Evolutionary conservation across 345 rosid species (phyloP).

Genomic region (Brassica rapa): DNA sequence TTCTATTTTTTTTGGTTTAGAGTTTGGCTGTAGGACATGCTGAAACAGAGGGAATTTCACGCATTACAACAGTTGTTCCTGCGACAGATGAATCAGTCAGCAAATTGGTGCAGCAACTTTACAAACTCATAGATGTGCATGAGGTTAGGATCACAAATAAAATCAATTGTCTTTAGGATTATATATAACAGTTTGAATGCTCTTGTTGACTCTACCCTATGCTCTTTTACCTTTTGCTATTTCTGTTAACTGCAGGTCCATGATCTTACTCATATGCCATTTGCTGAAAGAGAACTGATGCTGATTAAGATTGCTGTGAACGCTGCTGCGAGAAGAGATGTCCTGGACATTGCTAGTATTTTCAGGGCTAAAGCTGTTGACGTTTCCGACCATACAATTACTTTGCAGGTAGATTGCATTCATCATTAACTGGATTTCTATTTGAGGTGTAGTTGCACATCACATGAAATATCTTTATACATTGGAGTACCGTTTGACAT

Average conservation of each 20-base stretch:
- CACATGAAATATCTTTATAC: background rate
- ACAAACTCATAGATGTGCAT: conserved; percentile 45
- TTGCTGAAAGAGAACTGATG: conserved; percentile 70
- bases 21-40: conserved; percentile 49
- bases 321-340: conserved; percentile 63
- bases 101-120: conserved; percentile 47
- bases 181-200: background rate
- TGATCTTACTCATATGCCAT: conserved; percentile 69
- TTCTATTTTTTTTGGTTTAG: conserved; percentile 12
- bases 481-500: no score
- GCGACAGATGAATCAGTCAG: conserved; percentile 48
- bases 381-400: conserved; percentile 72
- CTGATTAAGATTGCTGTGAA: conserved; percentile 68
- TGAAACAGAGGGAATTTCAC: conserved; percentile 45
- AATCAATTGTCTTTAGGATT: background rate
- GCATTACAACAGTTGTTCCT: conserved; percentile 47
- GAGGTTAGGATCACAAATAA: conserved; percentile 29
- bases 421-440: background rate
- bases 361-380: conserved; percentile 75
- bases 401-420: conserved; percentile 53
- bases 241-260: conserved; percentile 47
- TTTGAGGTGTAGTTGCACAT: background rate
- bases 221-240: background rate
- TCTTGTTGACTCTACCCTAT: no score
- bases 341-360: conserved; percentile 69